Evolutionary conservation across 2,329 filamentous ascomycete genomes (phyloP).

Genomic region (Pestalotiopsis sp.): DNA sequence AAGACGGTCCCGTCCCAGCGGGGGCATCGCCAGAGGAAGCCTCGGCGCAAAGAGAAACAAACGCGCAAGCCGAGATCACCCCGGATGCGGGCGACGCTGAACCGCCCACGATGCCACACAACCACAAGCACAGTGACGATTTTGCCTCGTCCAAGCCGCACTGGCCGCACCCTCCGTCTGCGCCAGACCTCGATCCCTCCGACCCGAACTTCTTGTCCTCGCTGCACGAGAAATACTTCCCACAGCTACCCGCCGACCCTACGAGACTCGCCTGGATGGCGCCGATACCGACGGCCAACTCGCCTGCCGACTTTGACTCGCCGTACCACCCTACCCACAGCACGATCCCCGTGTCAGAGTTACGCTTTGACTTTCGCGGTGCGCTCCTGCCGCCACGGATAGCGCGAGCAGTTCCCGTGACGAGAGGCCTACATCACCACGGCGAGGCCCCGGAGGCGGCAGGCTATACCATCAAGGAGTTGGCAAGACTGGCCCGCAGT

Average conservation of each 20-base stretch:
- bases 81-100: conserved; percentile 26
- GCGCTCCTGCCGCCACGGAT: conserved; percentile 75
- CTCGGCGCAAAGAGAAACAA: conserved; percentile 35
- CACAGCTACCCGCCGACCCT: conserved; percentile 81
- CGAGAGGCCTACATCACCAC: conserved; percentile 88
- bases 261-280: conserved; percentile 90
- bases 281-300: conserved; percentile 65
- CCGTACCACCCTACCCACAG: conserved; percentile 80
- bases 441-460: conserved; percentile 89
- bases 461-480: conserved; percentile 88
- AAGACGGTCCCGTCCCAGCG: conserved; percentile 1
- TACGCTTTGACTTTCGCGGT: conserved; percentile 89
- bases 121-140: conserved; percentile 30
- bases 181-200: conserved; percentile 78
- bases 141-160: conserved; percentile 46
- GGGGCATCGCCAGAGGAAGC: neutral
- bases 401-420: conserved; percentile 73
- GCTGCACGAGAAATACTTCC: conserved; percentile 93
- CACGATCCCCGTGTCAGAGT: conserved; percentile 70
- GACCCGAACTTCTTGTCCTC: conserved; percentile 82
- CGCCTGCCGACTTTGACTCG: conserved; percentile 66
- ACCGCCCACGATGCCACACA: conserved; percentile 23
- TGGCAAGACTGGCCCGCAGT: conserved; percentile 79
- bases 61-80: conserved; percentile 21
- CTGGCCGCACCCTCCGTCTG: conserved; percentile 57